phyloP scores from a whole-genome alignment of 2,329 filamentous ascomycete genomes.

The Dothiorella sarmentorum region DNA sequence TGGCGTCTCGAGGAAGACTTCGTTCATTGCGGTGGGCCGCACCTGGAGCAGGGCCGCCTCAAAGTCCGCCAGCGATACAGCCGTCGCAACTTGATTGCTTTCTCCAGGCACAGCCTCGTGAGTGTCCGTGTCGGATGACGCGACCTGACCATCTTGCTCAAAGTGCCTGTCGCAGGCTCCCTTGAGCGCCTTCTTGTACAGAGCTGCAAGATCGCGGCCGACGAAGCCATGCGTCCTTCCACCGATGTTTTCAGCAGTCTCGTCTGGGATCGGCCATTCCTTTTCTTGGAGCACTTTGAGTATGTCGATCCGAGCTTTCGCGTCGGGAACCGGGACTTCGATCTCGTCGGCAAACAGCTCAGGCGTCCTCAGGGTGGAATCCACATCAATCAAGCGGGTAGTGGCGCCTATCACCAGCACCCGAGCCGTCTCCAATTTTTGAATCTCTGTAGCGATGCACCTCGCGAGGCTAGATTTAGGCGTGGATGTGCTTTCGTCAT shows the following conservation, averaged over 20 bases:
- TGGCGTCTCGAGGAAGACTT: slow-evolving; percentile 83
- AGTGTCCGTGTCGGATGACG: neutral
- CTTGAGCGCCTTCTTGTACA: slow-evolving; percentile 37
- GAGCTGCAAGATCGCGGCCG: slow-evolving; percentile 67
- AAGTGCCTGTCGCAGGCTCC: slow-evolving; percentile 5
- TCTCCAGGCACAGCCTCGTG: neutral
- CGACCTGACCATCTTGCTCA: neutral
- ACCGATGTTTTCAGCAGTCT: slow-evolving; percentile 59
- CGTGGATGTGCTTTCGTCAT: slow-evolving; percentile 39
- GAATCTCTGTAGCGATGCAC: slow-evolving; percentile 12
- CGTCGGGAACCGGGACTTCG: slow-evolving; percentile 73
- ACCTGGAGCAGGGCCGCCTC: slow-evolving; percentile 64
- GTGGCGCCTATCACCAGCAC: slow-evolving; percentile 75
- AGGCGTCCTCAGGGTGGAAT: slow-evolving; percentile 62
- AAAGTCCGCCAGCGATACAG: slow-evolving; percentile 49
- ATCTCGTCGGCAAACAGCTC: slow-evolving; percentile 66
- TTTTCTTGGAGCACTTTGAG: slow-evolving; percentile 44
- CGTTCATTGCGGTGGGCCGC: slow-evolving; percentile 82
- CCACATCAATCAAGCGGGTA: slow-evolving; percentile 68
- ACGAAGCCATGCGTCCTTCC: slow-evolving; percentile 85
- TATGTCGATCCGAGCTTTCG: slow-evolving; percentile 68
- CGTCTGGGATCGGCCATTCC: slow-evolving; percentile 38
- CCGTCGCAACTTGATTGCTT: slow-evolving; percentile 21
- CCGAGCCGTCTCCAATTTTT: slow-evolving; percentile 35
- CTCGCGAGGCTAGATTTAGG: neutral